Conservation (phyloP, 2,329 filamentous ascomycete genomes). For the Albophoma yamanashiensis region DNA sequence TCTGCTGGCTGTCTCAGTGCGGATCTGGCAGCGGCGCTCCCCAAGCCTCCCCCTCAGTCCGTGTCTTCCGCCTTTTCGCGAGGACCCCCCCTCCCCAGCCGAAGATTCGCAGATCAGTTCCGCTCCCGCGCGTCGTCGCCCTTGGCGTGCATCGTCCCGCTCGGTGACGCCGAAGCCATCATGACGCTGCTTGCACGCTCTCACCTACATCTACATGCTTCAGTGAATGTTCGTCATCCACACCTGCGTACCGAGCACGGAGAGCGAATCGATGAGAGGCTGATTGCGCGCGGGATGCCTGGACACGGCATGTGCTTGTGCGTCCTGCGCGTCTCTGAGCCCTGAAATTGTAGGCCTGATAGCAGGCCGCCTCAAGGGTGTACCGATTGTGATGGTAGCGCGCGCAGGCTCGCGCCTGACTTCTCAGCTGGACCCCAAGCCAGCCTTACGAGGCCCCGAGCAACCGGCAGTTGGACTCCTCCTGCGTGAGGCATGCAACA, state of each 20-base stretch:
- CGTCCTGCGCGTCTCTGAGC: not conserved
- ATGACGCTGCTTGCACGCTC: not conserved
- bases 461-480: not conserved
- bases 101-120: not conserved
- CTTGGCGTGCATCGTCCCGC: slow-evolving; percentile 1
- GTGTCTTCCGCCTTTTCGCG: not conserved
- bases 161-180: slow-evolving; percentile 2
- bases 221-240: not conserved
- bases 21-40: not conserved
- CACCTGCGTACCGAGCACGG: not conserved
- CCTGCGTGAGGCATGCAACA: not conserved
- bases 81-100: not conserved
- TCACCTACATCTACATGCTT: not conserved
- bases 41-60: not conserved
- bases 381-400: not conserved
- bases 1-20: not conserved
- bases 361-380: not conserved
- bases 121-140: not conserved
- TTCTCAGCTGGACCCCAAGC: not conserved
- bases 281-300: not conserved
- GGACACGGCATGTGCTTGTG: not conserved
- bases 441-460: slow-evolving; percentile 2
- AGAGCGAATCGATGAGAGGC: not conserved
- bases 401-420: not conserved
- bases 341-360: not conserved